These are phyloP conservation scores for Clausena lansium DNA, from an alignment of 345 rosid genomes.

Conservation along the genomic window DNA sequence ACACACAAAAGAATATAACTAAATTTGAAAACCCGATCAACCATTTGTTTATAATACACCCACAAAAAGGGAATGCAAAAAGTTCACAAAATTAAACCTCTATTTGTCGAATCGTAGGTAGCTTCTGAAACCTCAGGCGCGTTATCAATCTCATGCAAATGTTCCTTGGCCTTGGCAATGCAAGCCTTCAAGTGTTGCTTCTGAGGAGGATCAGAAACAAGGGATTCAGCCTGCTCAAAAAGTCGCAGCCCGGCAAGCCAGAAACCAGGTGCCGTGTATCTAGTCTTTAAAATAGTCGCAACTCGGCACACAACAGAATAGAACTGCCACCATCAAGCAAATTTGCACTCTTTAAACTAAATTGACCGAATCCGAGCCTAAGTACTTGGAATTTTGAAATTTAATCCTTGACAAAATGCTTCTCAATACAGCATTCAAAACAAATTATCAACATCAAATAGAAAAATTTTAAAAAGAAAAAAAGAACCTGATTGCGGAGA, in stretches of 20 bases:
- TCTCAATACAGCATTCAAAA: not conserved
- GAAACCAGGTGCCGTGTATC: conserved; percentile 84
- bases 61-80: not conserved
- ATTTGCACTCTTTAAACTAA: not conserved
- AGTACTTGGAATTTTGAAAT: no score
- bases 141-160: conserved; percentile 42
- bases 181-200: conserved; percentile 61
- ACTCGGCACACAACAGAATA: conserved; percentile 76
- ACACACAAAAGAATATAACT: not conserved
- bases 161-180: conserved; percentile 70
- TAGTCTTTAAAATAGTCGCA: conserved; percentile 72
- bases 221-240: conserved; percentile 55
- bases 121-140: conserved; percentile 32
- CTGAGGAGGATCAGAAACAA: conserved; percentile 56
- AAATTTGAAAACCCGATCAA: not conserved
- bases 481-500: conserved; percentile 55
- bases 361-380: not conserved
- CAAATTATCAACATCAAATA: not conserved
- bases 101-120: conserved; percentile 15
- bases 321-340: conserved; percentile 41
- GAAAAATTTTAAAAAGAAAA: no score
- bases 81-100: conserved; percentile 38
- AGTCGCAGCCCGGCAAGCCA: conserved; percentile 78
- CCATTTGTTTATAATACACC: not conserved
- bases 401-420: not conserved